Conservation (phyloP, 805 yeast genomes). For the Yamadazyma insecticola region DNA sequence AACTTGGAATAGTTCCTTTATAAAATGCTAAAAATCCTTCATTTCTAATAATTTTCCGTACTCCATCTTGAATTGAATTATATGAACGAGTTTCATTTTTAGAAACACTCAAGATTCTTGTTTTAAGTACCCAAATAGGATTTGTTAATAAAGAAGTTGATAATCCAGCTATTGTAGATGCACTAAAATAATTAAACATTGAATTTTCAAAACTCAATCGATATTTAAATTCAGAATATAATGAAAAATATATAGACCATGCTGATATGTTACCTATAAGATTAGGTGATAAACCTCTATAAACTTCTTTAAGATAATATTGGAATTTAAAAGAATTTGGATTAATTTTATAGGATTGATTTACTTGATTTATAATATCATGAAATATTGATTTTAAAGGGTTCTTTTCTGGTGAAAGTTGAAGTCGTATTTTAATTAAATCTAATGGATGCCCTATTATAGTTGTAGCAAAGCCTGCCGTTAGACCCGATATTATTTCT, state of each 20-base stretch:
- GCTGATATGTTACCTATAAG: slow-evolving; percentile 78
- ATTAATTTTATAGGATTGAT: neutral
- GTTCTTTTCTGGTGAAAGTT: slow-evolving; percentile 37
- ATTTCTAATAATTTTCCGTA: slow-evolving; percentile 37
- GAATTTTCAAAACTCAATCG: neutral
- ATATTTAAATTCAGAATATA: slow-evolving; percentile 67
- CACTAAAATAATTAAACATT: slow-evolving; percentile 17
- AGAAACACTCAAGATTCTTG: slow-evolving; percentile 79
- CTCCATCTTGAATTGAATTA: slow-evolving; percentile 53
- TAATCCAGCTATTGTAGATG: slow-evolving; percentile 58
- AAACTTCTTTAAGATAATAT: slow-evolving; percentile 26
- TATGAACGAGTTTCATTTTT: slow-evolving; percentile 61
- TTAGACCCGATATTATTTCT: slow-evolving; percentile 66
- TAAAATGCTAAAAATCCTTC: slow-evolving; percentile 66
- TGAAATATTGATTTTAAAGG: slow-evolving; percentile 2
- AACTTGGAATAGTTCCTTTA: slow-evolving; percentile 70
- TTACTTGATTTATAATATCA: slow-evolving; percentile 4
- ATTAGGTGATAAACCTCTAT: slow-evolving; percentile 80
- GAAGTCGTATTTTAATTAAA: slow-evolving; percentile 76
- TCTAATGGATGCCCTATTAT: slow-evolving; percentile 86
- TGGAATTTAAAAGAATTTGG: neutral
- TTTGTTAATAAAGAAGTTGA: slow-evolving; percentile 75
- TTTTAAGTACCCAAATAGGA: slow-evolving; percentile 94
- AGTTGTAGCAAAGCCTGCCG: slow-evolving; percentile 81
- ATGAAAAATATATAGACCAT: slow-evolving; percentile 84